Conservation (phyloP, 495 filamentous ascomycete genomes). For the Barbatosphaeria neglecta region DNA sequence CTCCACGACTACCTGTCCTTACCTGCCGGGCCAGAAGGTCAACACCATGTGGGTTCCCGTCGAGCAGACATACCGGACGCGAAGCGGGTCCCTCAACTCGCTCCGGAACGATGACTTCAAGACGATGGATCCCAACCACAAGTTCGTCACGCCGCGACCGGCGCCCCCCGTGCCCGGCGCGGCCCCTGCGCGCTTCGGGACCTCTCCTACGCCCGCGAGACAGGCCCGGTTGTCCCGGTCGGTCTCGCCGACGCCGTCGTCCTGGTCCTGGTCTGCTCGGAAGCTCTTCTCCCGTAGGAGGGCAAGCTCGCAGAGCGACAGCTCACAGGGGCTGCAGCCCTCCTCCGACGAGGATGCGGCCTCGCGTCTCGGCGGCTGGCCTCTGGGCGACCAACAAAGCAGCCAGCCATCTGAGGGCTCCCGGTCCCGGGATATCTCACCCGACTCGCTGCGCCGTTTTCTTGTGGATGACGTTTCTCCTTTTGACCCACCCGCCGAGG, state of each 20-base stretch:
- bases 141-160: conserved; percentile 57
- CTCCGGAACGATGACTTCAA: conserved; percentile 41
- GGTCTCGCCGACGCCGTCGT: conserved; percentile 29
- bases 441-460: conserved; percentile 33
- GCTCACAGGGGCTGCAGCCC: not conserved
- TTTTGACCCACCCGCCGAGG: conserved; percentile 6
- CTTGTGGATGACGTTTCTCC: conserved; percentile 20
- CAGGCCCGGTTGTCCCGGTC: conserved; percentile 36
- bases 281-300: conserved; percentile 28
- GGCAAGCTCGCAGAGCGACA: conserved; percentile 8
- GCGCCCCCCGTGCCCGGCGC: conserved; percentile 38
- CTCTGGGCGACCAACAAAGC: conserved; percentile 15
- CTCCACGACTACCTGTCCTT: conserved; percentile 68
- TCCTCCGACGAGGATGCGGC: conserved; percentile 1
- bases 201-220: conserved; percentile 41
- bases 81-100: conserved; percentile 41
- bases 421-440: conserved; percentile 34
- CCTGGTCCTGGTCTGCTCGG: conserved; percentile 31
- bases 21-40: conserved; percentile 74
- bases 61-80: conserved; percentile 42
- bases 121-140: conserved; percentile 70
- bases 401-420: conserved; percentile 22
- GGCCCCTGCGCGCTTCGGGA: conserved; percentile 36
- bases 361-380: not conserved
- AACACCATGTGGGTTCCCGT: conserved; percentile 73